Percentiles rank a stretch among this genome's conserved stretches.
Conservation (phyloP, 352 stramenopile species). For the Phytophthora vignae region DNA sequence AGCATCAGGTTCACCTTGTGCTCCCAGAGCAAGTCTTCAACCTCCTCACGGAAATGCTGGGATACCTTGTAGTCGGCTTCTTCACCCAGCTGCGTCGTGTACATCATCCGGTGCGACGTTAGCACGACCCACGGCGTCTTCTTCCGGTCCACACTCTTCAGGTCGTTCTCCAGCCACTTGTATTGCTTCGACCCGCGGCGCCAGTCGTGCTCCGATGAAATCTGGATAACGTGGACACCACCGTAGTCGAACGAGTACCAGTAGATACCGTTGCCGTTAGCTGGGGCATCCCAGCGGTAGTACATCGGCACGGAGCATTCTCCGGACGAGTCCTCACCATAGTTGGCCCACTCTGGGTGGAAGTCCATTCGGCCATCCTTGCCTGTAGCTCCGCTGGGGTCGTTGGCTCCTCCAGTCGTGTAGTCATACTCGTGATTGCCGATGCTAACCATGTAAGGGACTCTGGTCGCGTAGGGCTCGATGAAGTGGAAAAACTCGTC, state of each 20-base stretch:
- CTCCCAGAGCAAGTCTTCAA: constrained; percentile 90
- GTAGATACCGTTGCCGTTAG: constrained; percentile 76
- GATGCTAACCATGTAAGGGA: constrained; percentile 85
- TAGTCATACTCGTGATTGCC: constrained; percentile 89
- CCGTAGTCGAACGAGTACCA: constrained; percentile 94
- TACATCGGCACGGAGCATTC: constrained; percentile 85
- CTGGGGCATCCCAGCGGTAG: constrained; percentile 72
- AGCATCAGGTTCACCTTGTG: constrained; percentile 93
- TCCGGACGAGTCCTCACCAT: constrained; percentile 70
- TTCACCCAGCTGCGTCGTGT: constrained; percentile 81
- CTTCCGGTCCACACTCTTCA: constrained; percentile 82
- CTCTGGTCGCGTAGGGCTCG: constrained; percentile 68
- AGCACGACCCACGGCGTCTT: constrained; percentile 94
- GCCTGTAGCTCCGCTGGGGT: constrained; percentile 59
- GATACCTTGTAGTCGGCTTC: constrained; percentile 74
- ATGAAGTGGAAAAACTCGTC: constrained; percentile 83
- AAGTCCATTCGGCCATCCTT: constrained; percentile 71
- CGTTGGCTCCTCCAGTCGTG: constrained; percentile 55
- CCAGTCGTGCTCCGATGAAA: constrained; percentile 94
- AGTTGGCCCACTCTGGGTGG: constrained; percentile 77
- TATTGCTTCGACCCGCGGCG: constrained; percentile 88
- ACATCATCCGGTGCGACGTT: constrained; percentile 93
- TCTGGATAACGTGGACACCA: constrained; percentile 91
- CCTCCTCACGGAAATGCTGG: constrained; percentile 83
- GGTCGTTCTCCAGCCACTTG: constrained; percentile 88